Percentiles rank a stretch among this genome's conserved stretches.
These are phyloP conservation scores for Anisodus acutangulus DNA, from an alignment of 257 asterid species.

Conservation along the genomic window DNA sequence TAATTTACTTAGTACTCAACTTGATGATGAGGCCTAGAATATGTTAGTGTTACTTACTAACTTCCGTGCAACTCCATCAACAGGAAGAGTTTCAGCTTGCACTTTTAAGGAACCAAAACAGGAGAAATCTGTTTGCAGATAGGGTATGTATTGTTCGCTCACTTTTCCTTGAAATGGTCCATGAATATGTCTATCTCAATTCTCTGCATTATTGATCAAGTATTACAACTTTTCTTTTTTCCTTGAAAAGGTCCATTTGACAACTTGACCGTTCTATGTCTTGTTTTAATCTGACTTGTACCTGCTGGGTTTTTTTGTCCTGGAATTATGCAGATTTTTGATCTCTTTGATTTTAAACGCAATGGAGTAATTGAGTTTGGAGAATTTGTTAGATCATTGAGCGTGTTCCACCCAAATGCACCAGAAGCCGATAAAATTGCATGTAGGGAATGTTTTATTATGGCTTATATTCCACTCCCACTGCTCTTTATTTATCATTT, in stretches of 20 bases:
- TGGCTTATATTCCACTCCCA: not conserved
- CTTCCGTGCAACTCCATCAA: slow-evolving; percentile 33
- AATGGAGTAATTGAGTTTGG: slow-evolving; percentile 90
- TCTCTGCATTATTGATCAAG: not conserved
- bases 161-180: not conserved
- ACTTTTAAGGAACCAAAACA: slow-evolving; percentile 73
- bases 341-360: slow-evolving; percentile 73
- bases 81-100: slow-evolving; percentile 98
- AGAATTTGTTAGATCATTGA: slow-evolving; percentile 80
- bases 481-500: no score
- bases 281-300: not conserved
- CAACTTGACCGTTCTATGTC: no score
- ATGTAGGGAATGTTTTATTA: slow-evolving; percentile 50
- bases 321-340: slow-evolving; percentile 60
- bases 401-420: slow-evolving; percentile 83
- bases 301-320: slow-evolving; percentile 8
- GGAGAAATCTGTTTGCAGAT: slow-evolving; percentile 78
- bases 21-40: not conserved
- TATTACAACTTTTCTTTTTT: not conserved
- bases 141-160: slow-evolving; percentile 54
- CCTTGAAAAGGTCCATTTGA: no score
- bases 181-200: not conserved
- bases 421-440: slow-evolving; percentile 60
- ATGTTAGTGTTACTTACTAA: not conserved
- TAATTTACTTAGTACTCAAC: not conserved